Evolutionary conservation across 352 stramenopile genomes (phyloP).

Genomic region (Pythium monospermum): DNA sequence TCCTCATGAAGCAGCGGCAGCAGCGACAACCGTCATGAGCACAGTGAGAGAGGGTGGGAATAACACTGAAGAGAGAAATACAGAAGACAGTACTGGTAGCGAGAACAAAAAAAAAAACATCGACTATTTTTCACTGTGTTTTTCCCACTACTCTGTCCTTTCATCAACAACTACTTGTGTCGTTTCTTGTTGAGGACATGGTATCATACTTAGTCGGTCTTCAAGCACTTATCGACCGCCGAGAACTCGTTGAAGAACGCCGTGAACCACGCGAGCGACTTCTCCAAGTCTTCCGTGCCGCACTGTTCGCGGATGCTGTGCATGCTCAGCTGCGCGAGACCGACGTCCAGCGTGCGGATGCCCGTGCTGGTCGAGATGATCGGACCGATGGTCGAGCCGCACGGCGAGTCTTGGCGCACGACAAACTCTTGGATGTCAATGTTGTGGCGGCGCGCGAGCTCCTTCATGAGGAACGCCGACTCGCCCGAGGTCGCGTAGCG

Average conservation of each 20-base stretch:
- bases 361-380: slow-evolving; percentile 94
- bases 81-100: too few relatives aligned
- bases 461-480: slow-evolving; percentile 90
- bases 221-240: slow-evolving; percentile 79
- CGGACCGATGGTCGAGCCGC: slow-evolving; percentile 96
- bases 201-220: slow-evolving; percentile 45
- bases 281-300: slow-evolving; percentile 84
- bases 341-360: slow-evolving; percentile 96
- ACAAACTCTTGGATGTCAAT: slow-evolving; percentile 95
- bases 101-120: too few relatives aligned
- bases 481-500: slow-evolving; percentile 95
- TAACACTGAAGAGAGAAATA: too few relatives aligned
- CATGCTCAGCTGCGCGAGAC: slow-evolving; percentile 96
- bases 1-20: too few relatives aligned
- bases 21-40: too few relatives aligned
- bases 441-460: slow-evolving; percentile 83
- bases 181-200: too few relatives aligned
- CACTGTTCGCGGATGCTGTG: slow-evolving; percentile 97
- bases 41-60: too few relatives aligned
- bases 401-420: slow-evolving; percentile 94
- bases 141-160: too few relatives aligned
- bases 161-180: too few relatives aligned
- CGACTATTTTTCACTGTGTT: too few relatives aligned
- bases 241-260: slow-evolving; percentile 93
- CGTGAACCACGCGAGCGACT: slow-evolving; percentile 87